Conservation (phyloP, 1,139 yeast species). For the Yamadazyma membranifaciens region DNA sequence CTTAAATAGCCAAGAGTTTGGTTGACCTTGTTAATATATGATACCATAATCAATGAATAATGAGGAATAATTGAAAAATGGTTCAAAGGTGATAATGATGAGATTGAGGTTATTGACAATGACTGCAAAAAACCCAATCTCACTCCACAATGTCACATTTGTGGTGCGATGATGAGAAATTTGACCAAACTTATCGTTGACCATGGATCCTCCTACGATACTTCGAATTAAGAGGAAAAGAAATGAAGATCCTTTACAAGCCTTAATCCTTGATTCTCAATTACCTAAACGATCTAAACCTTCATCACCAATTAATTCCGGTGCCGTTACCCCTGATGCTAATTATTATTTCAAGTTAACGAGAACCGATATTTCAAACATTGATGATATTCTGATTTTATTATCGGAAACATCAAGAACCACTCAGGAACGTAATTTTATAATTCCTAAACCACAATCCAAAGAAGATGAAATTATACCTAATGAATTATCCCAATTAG, state of each 20-base stretch:
- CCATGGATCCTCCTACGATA: constrained; percentile 49
- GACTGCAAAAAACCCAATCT: constrained; percentile 1
- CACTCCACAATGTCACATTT: background rate
- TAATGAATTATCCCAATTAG: constrained; percentile 67
- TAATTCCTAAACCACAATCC: constrained; percentile 32
- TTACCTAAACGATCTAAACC: constrained; percentile 46
- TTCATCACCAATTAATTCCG: constrained; percentile 30
- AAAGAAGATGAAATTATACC: constrained; percentile 49
- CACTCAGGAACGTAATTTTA: constrained; percentile 23
- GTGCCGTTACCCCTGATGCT: constrained; percentile 17
- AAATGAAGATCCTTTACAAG: constrained; percentile 83
- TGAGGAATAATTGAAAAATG: too few relatives aligned
- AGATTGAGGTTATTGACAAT: background rate
- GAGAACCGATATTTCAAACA: constrained; percentile 50
- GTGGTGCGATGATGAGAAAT: background rate
- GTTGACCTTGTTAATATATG: constrained; percentile 19
- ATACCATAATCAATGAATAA: too few relatives aligned
- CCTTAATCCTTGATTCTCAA: constrained; percentile 49
- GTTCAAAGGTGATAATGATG: too few relatives aligned
- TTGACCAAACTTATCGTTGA: background rate
- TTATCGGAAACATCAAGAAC: constrained; percentile 13
- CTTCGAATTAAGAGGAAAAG: constrained; percentile 83
- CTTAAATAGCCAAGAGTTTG: constrained; percentile 30
- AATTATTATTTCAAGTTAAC: constrained; percentile 56
- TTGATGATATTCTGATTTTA: constrained; percentile 10